phyloP scores from a whole-genome alignment of 495 filamentous ascomycete species.

The Eremomyces bilateralis region DNA sequence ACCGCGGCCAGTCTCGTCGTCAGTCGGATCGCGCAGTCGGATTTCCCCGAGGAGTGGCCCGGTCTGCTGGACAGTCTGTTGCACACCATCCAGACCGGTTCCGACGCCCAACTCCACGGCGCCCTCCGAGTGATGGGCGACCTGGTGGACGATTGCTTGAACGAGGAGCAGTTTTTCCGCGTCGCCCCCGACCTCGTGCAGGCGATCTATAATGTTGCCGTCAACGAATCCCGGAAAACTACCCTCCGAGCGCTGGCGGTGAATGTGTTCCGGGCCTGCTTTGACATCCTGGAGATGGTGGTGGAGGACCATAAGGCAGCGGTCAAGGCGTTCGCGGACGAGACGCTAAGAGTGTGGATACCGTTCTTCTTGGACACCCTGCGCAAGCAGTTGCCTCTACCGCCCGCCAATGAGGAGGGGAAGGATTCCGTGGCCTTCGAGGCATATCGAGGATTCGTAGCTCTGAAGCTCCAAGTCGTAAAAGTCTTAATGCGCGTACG shows the following conservation, averaged over 20 bases:
- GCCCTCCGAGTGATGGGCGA: constrained; percentile 72
- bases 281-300: constrained; percentile 89
- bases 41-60: constrained; percentile 90
- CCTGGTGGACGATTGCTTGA: constrained; percentile 78
- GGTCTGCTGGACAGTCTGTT: constrained; percentile 62
- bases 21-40: constrained; percentile 79
- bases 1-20: constrained; percentile 73
- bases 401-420: constrained; percentile 31
- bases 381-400: constrained; percentile 44
- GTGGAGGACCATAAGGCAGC: constrained; percentile 71
- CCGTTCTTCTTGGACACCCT: constrained; percentile 64
- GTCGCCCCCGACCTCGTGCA: constrained; percentile 67
- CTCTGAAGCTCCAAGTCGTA: constrained; percentile 72
- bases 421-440: constrained; percentile 23
- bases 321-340: constrained; percentile 74
- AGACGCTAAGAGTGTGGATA: constrained; percentile 59
- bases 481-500: constrained; percentile 81
- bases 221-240: constrained; percentile 48
- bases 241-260: constrained; percentile 64
- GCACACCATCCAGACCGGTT: constrained; percentile 47
- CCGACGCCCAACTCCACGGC: constrained; percentile 62
- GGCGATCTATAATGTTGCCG: constrained; percentile 59
- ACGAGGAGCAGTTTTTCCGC: constrained; percentile 81
- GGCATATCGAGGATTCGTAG: constrained; percentile 49
- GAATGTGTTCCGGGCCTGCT: constrained; percentile 69